Evolutionary conservation across 2,329 filamentous ascomycete genomes (phyloP).

Genomic region (Juglanconis juglandina): DNA sequence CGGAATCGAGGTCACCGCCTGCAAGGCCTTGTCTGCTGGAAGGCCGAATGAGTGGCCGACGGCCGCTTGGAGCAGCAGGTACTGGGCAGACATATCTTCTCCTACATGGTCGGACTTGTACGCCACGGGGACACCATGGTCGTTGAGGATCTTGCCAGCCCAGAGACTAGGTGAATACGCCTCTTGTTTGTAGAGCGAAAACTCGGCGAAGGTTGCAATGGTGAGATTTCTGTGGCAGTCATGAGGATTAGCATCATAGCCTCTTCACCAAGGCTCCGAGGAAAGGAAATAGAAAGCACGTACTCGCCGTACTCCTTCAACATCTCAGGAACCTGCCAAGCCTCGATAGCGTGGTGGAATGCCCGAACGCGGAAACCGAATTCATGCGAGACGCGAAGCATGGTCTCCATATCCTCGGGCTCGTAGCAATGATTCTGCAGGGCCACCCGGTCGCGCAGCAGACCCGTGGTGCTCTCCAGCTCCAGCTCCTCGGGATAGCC

Average conservation of each 20-base stretch:
- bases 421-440: conserved; percentile 45
- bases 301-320: conserved; percentile 35
- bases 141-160: conserved; percentile 36
- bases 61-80: conserved; percentile 39
- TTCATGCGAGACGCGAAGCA: conserved; percentile 39
- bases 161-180: conserved; percentile 38
- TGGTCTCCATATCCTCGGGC: conserved; percentile 40
- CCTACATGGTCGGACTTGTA: conserved; percentile 40
- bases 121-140: conserved; percentile 38
- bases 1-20: conserved; percentile 43
- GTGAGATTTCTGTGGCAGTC: conserved; percentile 33
- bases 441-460: conserved; percentile 38
- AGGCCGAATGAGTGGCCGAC: conserved; percentile 40
- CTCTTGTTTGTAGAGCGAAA: conserved; percentile 40
- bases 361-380: conserved; percentile 39
- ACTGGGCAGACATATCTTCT: conserved; percentile 36
- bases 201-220: conserved; percentile 40
- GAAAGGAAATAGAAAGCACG: conserved; percentile 19
- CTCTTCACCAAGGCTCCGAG: background rate
- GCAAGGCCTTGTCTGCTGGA: conserved; percentile 36
- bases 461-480: conserved; percentile 37
- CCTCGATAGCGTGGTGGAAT: conserved; percentile 39
- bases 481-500: conserved; percentile 33
- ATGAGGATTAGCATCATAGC: background rate
- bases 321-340: conserved; percentile 39